These are phyloP conservation scores for Colletotrichum simmondsii DNA, from an alignment of 2,329 filamentous ascomycete species.

Conservation along the genomic window DNA sequence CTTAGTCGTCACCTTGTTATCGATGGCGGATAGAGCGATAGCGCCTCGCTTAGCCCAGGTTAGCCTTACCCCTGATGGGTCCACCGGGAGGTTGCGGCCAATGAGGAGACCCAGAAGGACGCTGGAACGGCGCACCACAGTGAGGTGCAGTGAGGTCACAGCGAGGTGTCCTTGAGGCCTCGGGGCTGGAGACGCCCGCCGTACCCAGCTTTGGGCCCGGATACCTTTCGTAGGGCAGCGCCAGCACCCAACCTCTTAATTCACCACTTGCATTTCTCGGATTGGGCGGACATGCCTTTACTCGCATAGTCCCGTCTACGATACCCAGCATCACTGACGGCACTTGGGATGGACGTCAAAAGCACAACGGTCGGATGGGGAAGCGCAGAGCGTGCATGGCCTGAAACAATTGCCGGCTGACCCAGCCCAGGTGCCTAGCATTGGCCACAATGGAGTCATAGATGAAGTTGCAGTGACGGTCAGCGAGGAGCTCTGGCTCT, in stretches of 20 bases:
- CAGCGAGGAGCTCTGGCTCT: neutral
- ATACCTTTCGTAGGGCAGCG: neutral
- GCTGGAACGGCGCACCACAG: conserved; percentile 33
- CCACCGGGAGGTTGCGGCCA: neutral
- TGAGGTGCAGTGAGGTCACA: conserved; percentile 34
- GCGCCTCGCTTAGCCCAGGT: conserved; percentile 34
- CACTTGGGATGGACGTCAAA: conserved; percentile 20
- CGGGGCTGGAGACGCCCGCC: conserved; percentile 29
- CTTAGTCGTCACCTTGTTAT: conserved; percentile 34
- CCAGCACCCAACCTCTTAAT: neutral
- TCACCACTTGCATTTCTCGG: conserved; percentile 15
- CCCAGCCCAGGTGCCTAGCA: conserved; percentile 6
- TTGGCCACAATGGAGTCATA: neutral
- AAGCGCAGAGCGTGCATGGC: conserved; percentile 21
- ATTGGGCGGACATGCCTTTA: neutral
- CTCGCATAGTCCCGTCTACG: neutral
- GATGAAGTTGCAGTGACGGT: neutral
- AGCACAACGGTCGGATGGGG: conserved; percentile 24
- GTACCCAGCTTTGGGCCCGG: conserved; percentile 14
- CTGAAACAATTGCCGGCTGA: conserved; percentile 23
- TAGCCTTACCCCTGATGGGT: conserved; percentile 29
- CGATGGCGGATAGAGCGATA: conserved; percentile 35
- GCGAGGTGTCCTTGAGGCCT: conserved; percentile 4
- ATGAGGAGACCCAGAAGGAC: neutral
- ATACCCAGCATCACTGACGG: neutral